Evolutionary conservation across 2,329 filamentous ascomycete species (phyloP).

Genomic region (Penicillium psychrosexuale): DNA sequence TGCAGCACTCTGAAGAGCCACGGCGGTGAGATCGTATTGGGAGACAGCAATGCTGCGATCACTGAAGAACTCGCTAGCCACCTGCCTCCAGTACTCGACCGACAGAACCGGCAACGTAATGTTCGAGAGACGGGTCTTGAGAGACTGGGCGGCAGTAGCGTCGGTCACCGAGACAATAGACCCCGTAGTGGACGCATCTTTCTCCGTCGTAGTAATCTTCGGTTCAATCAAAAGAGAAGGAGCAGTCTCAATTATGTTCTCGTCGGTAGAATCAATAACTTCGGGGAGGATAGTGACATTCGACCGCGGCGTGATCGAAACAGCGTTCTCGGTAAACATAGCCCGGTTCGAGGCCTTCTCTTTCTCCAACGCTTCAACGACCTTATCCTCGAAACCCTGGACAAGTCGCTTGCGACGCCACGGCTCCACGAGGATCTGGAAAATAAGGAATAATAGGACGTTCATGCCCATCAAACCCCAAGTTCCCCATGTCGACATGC

Average conservation of each 20-base stretch:
- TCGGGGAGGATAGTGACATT: slow-evolving; percentile 5
- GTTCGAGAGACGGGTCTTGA: slow-evolving; percentile 24
- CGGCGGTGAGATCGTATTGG: slow-evolving; percentile 68
- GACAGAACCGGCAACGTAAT: slow-evolving; percentile 27
- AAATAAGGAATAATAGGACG: slow-evolving; percentile 78
- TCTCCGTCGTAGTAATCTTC: background rate
- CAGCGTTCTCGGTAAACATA: slow-evolving; percentile 8
- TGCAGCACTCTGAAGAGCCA: slow-evolving; percentile 65
- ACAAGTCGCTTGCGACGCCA: slow-evolving; percentile 83
- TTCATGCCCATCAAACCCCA: slow-evolving; percentile 98
- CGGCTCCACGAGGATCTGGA: slow-evolving; percentile 87
- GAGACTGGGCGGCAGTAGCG: slow-evolving; percentile 10
- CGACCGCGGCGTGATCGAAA: slow-evolving; percentile 3
- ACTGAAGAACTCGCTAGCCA: slow-evolving; percentile 60
- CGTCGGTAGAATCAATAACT: slow-evolving; percentile 11
- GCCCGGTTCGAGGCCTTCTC: slow-evolving; percentile 48
- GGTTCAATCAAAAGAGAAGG: background rate
- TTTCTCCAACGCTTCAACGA: slow-evolving; percentile 67
- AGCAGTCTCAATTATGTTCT: background rate
- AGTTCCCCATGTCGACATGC: slow-evolving; percentile 97
- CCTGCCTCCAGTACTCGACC: slow-evolving; percentile 49
- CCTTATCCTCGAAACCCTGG: slow-evolving; percentile 75
- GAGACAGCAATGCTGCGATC: slow-evolving; percentile 61
- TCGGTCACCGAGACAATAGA: slow-evolving; percentile 1
- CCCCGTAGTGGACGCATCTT: background rate